Conservation (phyloP, 1,139 yeast species). For the Candida sp. region DNA sequence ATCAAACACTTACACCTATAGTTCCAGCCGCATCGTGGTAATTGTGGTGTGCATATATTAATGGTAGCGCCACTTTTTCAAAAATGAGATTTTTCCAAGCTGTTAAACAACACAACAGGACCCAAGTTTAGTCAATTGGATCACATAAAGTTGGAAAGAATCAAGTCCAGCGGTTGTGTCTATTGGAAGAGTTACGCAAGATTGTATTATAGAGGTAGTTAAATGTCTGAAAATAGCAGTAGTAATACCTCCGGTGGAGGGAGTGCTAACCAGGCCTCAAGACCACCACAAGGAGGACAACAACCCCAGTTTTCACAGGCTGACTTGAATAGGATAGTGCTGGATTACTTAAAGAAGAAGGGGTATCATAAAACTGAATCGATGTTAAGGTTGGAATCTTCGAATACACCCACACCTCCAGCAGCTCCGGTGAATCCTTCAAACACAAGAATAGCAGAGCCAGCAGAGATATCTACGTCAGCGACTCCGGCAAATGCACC, state of each 20-base stretch:
- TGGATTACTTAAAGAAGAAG: slow-evolving; percentile 88
- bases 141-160: neutral
- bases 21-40: too few relatives aligned
- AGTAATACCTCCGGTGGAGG: neutral
- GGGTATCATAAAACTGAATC: slow-evolving; percentile 96
- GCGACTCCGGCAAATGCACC: slow-evolving; percentile 1
- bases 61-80: neutral
- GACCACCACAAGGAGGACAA: slow-evolving; percentile 8
- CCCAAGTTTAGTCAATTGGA: neutral
- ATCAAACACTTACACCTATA: too few relatives aligned
- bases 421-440: slow-evolving; percentile 50
- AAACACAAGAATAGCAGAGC: slow-evolving; percentile 38
- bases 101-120: neutral
- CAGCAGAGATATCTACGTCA: slow-evolving; percentile 22
- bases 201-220: neutral
- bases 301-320: slow-evolving; percentile 56
- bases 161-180: neutral
- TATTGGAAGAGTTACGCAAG: too few relatives aligned
- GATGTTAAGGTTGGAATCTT: slow-evolving; percentile 84
- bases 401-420: slow-evolving; percentile 60
- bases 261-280: neutral
- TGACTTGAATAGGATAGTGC: slow-evolving; percentile 83
- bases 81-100: neutral
- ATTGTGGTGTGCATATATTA: too few relatives aligned
- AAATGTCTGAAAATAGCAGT: slow-evolving; percentile 1